A percentile compares a stretch with the other conserved stretches of the same genome.
Evolutionary conservation across 116 monocot species (phyloP).

Genomic region (Trichopus zeylanicus): DNA sequence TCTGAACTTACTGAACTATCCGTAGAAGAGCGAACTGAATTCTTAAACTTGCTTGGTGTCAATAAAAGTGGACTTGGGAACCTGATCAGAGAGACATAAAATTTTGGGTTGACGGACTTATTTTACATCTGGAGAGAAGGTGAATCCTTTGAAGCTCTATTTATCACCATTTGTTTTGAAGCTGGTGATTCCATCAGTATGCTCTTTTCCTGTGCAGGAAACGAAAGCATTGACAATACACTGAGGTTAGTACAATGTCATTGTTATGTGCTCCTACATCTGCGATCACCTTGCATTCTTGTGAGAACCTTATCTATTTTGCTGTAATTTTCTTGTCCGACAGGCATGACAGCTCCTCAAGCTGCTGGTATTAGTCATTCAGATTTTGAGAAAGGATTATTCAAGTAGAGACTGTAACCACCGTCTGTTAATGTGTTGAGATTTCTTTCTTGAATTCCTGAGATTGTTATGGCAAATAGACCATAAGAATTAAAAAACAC

Average conservation of each 20-base stretch:
- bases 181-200: neutral
- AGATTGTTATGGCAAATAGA: neutral
- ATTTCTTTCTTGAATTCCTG: neutral
- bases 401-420: conserved; percentile 91
- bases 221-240: conserved; percentile 97
- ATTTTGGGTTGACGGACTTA: conserved; percentile 85
- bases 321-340: neutral
- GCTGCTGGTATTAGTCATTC: conserved; percentile 99
- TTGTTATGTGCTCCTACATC: neutral
- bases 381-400: conserved; percentile 99
- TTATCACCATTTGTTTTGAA: neutral
- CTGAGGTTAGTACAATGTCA: conserved; percentile 40
- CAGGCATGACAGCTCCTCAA: conserved; percentile 99
- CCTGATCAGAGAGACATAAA: conserved; percentile 91
- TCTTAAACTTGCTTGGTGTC: conserved; percentile 78
- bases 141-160: conserved; percentile 12
- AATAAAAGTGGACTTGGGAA: conserved; percentile 90
- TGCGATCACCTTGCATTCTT: neutral
- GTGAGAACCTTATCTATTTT: neutral
- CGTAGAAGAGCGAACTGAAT: conserved; percentile 75
- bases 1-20: conserved; percentile 92
- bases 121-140: conserved; percentile 98
- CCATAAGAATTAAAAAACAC: too few relatives aligned
- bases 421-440: neutral
- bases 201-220: conserved; percentile 52